These are phyloP conservation scores for Jamesozyma piceae DNA, from an alignment of 805 yeast genomes.

Conservation along the genomic window DNA sequence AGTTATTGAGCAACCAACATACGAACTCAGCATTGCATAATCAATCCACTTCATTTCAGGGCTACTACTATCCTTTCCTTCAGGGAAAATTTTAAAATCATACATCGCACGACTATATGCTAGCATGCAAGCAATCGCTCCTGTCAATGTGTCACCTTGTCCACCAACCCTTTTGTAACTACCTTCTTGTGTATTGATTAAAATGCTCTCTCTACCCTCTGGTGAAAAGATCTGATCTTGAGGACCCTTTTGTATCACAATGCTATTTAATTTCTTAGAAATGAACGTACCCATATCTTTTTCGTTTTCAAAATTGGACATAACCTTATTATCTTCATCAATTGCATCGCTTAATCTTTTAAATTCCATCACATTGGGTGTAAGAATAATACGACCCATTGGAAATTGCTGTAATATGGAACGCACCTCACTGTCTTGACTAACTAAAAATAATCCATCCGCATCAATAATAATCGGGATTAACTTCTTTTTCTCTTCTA, in stretches of 20 bases:
- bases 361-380: slow-evolving; percentile 88
- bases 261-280: slow-evolving; percentile 21
- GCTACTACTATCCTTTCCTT: slow-evolving; percentile 6
- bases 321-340: slow-evolving; percentile 13
- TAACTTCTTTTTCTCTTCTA: slow-evolving; percentile 43
- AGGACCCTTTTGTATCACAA: slow-evolving; percentile 57
- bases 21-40: slow-evolving; percentile 46
- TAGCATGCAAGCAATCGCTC: slow-evolving; percentile 70
- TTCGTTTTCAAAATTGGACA: slow-evolving; percentile 5
- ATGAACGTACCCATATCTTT: slow-evolving; percentile 21
- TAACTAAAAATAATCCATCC: slow-evolving; percentile 67
- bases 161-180: slow-evolving; percentile 84
- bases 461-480: slow-evolving; percentile 83
- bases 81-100: slow-evolving; percentile 50
- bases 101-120: slow-evolving; percentile 72
- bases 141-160: slow-evolving; percentile 90
- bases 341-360: slow-evolving; percentile 50
- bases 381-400: slow-evolving; percentile 54
- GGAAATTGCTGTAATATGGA: slow-evolving; percentile 39
- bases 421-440: slow-evolving; percentile 25
- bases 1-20: slow-evolving; percentile 62
- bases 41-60: slow-evolving; percentile 27
- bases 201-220: slow-evolving; percentile 33
- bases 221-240: slow-evolving; percentile 45
- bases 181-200: slow-evolving; percentile 46